Base-by-base conservation (phyloP, 2,329 filamentous ascomycete species). In the Chalaropsis ovoidea region DNA sequence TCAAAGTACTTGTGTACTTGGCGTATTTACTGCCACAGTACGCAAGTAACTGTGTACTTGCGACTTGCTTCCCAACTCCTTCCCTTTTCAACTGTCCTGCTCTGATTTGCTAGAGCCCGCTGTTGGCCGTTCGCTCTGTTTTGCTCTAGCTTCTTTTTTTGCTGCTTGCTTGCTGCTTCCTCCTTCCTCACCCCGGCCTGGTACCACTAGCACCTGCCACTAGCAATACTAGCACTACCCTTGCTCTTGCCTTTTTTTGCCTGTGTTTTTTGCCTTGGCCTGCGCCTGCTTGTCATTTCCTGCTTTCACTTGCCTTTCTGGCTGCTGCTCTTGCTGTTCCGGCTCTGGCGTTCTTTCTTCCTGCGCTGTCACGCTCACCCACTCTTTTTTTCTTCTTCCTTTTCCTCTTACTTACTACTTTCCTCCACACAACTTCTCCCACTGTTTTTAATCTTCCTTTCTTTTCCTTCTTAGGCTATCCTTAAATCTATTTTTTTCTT, bases 51-150 rank as follows among this genome's bases (percentile, higher is more conserved):
- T n/a, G n/a, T n/a, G n/a, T 31, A 6, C 31, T 31, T 31, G 31
- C 6, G 6, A 31, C 31, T 31, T 2, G 3, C 31, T 31, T 2
- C 31, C 31, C n/a, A n/a, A 45, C 65, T 64, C 63, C 58, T 56
- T 66, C 47, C 62, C 63, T 68, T 52, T 13, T 52, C 15, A 7
- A 24, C 24, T 58, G 54, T 27, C 24, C 24, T 58, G 54, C 54
- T 58, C 27, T 58, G 54, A 58, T 58, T 58, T 58, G 27, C 54
- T 39, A 35, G 54, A 58, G n/a, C 47, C 8, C 19, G 11, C 24
- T 52, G 47, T 13, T 52, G 47, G 47, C 47, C 22, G 4, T 52
- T 27, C 8, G n/a, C 19, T 19, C 47, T 24, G 11, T 52, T 24
- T 52, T 15, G 47, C 47, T 52, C 11, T 52, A 52, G 54, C 54